Base-by-base conservation (phyloP, 345 rosid genomes). In the Gossypium herbaceum region DNA sequence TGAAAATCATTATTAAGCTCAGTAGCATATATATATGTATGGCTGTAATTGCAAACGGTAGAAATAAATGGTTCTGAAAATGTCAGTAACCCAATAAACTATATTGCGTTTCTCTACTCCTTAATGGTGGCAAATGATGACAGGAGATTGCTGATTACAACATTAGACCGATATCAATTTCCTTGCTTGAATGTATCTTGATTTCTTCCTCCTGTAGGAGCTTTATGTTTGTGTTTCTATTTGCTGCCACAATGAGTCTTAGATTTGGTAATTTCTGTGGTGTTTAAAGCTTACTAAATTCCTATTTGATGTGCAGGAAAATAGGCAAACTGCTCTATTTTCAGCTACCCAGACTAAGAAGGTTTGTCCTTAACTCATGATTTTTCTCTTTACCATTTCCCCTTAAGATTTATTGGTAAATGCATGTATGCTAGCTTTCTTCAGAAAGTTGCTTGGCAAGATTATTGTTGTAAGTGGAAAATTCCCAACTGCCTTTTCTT, bases 261-360 rank as follows among this genome's bases (percentile, higher is more conserved):
- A 19, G 52, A 65, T 67, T 20, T 67, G 63, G 55, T 25, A 41
- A 64, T 25, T 29, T 57, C n/a, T 75, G 27, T 44, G 41, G 77
- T 43, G 19, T 77, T 58, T 67, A 75, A 65, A 74, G 77, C 81
- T 87, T 74, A 85, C 58, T 76, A 47, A 19, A 59, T 66, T 56
- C 17, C 44, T 34, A 69, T 9, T 79, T 65, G 52, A 72, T 78
- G 74, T 83, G 90, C 84, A 84, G 89, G 91, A 96, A 98, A 85
- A 84, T 75, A 91, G 99, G 81, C 99, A 93, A 86, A 91, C 99
- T 4, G 97, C 99, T 39, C 81, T 96, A 67, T 96, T 96, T 84
- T 96, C 99, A 57, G 99, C 98, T 62, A 96, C 99, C 34, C 98
- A 96, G 79, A 93, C 99, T 9, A 87, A 88, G 69, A 90, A 96